Evolutionary conservation across 192 early-diverging fungal species (phyloP).

Genomic region (Entomortierella lignicola): DNA sequence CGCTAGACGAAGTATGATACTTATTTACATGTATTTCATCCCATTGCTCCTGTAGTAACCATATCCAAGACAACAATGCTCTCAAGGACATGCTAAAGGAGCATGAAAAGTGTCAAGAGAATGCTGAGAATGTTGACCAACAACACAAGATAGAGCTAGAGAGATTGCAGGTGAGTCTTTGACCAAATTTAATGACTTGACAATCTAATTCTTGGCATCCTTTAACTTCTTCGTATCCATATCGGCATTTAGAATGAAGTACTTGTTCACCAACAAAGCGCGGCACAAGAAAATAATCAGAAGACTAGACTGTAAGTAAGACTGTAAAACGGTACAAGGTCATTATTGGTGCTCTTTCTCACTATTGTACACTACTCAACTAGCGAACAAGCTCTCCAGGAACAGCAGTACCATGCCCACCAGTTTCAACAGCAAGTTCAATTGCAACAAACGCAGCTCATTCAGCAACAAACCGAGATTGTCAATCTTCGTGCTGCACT

Average conservation of each 20-base stretch:
- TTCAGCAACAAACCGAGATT: constrained; percentile 51
- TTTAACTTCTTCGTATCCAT: too few species aligned
- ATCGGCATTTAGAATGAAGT: constrained; percentile 23
- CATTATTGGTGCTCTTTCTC: neutral
- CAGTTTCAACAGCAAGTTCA: constrained; percentile 45
- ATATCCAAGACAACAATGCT: constrained; percentile 27
- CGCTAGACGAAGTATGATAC: neutral
- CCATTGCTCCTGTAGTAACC: constrained; percentile 18
- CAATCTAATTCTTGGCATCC: too few species aligned
- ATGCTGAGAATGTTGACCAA: constrained; percentile 16
- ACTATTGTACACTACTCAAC: neutral
- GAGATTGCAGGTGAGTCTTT: constrained; percentile 15
- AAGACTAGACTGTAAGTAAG: constrained; percentile 20
- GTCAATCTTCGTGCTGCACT: constrained; percentile 28
- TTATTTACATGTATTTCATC: neutral
- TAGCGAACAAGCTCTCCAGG: constrained; percentile 34
- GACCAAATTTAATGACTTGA: neutral
- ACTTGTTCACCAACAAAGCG: constrained; percentile 2
- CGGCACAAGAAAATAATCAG: constrained; percentile 29
- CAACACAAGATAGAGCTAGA: constrained; percentile 34
- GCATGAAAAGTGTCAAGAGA: constrained; percentile 39
- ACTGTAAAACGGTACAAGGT: too few species aligned
- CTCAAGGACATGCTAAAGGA: constrained; percentile 33
- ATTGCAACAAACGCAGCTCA: constrained; percentile 36
- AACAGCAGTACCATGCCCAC: constrained; percentile 30